These are phyloP conservation scores for Salvia sclarea DNA, from an alignment of 305 asterid genomes.

Conservation along the genomic window DNA sequence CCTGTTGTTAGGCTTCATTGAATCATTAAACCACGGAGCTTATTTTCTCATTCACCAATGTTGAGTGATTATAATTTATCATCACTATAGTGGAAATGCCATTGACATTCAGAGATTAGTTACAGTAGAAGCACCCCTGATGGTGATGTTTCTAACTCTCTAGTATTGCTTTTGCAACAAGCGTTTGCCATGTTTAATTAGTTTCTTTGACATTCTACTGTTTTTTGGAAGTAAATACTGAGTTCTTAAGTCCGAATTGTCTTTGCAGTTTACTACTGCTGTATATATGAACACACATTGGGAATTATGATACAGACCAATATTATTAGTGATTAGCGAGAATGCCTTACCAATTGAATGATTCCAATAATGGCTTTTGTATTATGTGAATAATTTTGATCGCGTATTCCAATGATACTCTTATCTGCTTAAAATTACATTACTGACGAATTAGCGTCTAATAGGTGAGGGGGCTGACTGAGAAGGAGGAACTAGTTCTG, in stretches of 20 bases:
- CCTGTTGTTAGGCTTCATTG: not conserved
- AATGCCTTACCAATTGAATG: not conserved
- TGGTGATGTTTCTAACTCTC: not conserved
- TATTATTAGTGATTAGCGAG: not conserved
- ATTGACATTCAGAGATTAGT: not conserved
- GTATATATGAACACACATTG: not conserved
- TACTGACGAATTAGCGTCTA: conserved; percentile 21
- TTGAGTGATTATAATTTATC: not conserved
- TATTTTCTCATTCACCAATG: not conserved
- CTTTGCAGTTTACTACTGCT: not conserved
- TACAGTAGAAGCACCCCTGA: not conserved
- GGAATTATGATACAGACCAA: not conserved
- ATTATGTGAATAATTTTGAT: not conserved
- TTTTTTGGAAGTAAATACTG: conserved; percentile 3
- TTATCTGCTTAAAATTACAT: conserved; percentile 9
- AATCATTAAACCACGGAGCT: not conserved
- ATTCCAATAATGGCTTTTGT: not conserved
- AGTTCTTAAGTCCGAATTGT: not conserved
- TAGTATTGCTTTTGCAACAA: not conserved
- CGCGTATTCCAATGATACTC: not conserved
- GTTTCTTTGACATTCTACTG: not conserved
- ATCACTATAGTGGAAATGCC: not conserved
- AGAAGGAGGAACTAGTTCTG: conserved; percentile 60
- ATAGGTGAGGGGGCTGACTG: conserved; percentile 59
- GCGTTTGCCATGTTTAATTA: not conserved